These are phyloP conservation scores for Calonectria leucothoes DNA, from an alignment of 2,329 filamentous ascomycete species.

Conservation along the genomic window DNA sequence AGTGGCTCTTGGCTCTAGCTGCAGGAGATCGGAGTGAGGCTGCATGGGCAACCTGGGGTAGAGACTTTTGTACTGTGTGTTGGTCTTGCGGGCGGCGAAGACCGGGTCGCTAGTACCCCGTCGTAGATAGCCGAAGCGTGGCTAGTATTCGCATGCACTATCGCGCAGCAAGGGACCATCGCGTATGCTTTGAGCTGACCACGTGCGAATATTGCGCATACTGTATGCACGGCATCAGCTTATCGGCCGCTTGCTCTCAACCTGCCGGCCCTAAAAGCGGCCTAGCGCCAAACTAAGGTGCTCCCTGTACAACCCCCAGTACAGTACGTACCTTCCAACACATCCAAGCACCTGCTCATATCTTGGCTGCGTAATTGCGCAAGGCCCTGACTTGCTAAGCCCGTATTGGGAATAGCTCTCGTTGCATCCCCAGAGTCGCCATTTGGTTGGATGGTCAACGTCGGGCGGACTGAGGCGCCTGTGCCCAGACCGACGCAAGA, in stretches of 20 bases:
- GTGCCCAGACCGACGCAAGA: slow-evolving; percentile 30
- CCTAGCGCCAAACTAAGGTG: slow-evolving; percentile 35
- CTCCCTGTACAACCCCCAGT: slow-evolving; percentile 6
- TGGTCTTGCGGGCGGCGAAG: slow-evolving; percentile 31
- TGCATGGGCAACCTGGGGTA: slow-evolving; percentile 41
- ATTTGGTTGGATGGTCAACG: slow-evolving; percentile 43
- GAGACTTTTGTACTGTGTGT: slow-evolving; percentile 38
- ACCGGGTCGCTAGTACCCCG: slow-evolving; percentile 33
- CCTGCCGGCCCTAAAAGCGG: slow-evolving; percentile 39
- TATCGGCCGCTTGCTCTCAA: slow-evolving; percentile 39
- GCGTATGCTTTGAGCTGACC: neutral
- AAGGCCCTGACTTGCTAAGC: slow-evolving; percentile 31
- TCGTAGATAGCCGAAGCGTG: slow-evolving; percentile 21
- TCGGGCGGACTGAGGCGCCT: slow-evolving; percentile 24
- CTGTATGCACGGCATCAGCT: slow-evolving; percentile 45
- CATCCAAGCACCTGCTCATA: slow-evolving; percentile 26
- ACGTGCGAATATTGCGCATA: slow-evolving; percentile 26
- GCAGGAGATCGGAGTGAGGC: slow-evolving; percentile 42
- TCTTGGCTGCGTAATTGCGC: slow-evolving; percentile 37
- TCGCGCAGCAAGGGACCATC: neutral
- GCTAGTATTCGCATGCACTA: neutral
- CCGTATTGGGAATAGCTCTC: slow-evolving; percentile 29
- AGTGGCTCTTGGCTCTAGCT: slow-evolving; percentile 42
- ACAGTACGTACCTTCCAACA: slow-evolving; percentile 34
- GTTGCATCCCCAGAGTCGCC: slow-evolving; percentile 23